Evolutionary conservation across 2,329 filamentous ascomycete genomes (phyloP).

Genomic region (Apiospora saccharicola): DNA sequence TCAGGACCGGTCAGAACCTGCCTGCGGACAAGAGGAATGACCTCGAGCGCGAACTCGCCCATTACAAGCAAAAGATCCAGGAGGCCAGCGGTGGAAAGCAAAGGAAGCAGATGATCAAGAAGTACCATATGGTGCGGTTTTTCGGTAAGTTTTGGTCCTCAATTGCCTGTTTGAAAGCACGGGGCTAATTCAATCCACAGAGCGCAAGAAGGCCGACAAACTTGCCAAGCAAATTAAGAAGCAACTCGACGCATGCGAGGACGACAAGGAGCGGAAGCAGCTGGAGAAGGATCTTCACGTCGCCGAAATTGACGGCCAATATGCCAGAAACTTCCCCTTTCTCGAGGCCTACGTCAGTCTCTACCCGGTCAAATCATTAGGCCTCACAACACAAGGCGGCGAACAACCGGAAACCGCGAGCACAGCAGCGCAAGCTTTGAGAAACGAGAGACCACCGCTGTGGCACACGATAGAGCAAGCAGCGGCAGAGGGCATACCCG

Average conservation of each 20-base stretch:
- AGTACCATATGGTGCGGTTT: slow-evolving; percentile 85
- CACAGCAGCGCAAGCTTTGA: slow-evolving; percentile 51
- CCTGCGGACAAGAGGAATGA: slow-evolving; percentile 73
- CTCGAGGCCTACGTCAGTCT: slow-evolving; percentile 74
- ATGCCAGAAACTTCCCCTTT: slow-evolving; percentile 76
- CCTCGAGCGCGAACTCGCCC: slow-evolving; percentile 74
- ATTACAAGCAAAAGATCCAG: slow-evolving; percentile 69
- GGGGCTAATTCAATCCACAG: slow-evolving; percentile 48
- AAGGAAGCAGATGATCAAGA: slow-evolving; percentile 74
- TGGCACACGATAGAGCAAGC: slow-evolving; percentile 73
- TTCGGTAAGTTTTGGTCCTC: slow-evolving; percentile 65
- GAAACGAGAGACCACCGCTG: slow-evolving; percentile 63
- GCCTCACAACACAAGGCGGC: slow-evolving; percentile 37
- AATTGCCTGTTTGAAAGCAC: slow-evolving; percentile 9
- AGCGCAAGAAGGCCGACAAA: slow-evolving; percentile 76
- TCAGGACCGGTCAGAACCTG: slow-evolving; percentile 67
- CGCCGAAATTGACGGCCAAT: slow-evolving; percentile 77
- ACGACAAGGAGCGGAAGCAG: slow-evolving; percentile 57
- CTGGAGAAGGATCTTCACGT: slow-evolving; percentile 68
- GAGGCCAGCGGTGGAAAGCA: slow-evolving; percentile 66
- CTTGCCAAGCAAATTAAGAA: slow-evolving; percentile 70
- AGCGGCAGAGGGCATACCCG: slow-evolving; percentile 49
- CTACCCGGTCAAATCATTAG: slow-evolving; percentile 51
- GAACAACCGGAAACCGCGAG: slow-evolving; percentile 51
- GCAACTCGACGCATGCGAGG: slow-evolving; percentile 59